Conservation (phyloP, 371 early-diverging fungal genomes). For the Mucor lusitanicus region DNA sequence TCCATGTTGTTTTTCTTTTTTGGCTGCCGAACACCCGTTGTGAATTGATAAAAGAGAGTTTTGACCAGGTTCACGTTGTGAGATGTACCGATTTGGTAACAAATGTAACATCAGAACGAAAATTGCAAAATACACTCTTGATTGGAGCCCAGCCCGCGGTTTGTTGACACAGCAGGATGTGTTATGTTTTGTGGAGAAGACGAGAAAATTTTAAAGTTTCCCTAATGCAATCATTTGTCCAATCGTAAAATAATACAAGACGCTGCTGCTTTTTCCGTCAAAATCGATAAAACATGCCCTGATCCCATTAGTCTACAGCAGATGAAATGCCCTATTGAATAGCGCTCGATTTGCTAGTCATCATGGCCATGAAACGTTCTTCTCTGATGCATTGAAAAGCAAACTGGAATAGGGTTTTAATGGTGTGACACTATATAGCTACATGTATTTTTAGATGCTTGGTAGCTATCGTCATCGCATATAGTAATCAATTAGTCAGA, state of each 20-base stretch:
- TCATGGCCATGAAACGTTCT: too few species aligned
- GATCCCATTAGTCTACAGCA: too few species aligned
- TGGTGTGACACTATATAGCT: background rate
- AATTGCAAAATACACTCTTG: background rate
- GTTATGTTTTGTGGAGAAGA: background rate
- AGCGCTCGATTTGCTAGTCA: too few species aligned
- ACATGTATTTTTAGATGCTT: background rate
- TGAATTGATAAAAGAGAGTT: background rate
- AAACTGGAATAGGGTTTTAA: background rate
- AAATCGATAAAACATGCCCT: too few species aligned
- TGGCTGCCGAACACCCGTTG: background rate
- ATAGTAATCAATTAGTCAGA: background rate
- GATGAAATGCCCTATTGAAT: too few species aligned
- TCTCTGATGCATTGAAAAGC: too few species aligned
- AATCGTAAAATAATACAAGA: background rate
- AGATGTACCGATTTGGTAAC: background rate
- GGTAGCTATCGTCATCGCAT: background rate
- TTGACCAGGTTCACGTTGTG: background rate
- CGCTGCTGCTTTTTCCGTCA: background rate
- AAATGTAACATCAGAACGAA: constrained; percentile 1
- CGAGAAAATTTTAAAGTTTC: background rate
- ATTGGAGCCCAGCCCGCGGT: background rate
- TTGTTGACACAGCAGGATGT: background rate
- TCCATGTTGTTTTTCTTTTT: background rate
- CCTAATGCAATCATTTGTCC: background rate